phyloP scores from a whole-genome alignment of 768 basidiomycete species.

The Leccinellum rugosiceps region DNA sequence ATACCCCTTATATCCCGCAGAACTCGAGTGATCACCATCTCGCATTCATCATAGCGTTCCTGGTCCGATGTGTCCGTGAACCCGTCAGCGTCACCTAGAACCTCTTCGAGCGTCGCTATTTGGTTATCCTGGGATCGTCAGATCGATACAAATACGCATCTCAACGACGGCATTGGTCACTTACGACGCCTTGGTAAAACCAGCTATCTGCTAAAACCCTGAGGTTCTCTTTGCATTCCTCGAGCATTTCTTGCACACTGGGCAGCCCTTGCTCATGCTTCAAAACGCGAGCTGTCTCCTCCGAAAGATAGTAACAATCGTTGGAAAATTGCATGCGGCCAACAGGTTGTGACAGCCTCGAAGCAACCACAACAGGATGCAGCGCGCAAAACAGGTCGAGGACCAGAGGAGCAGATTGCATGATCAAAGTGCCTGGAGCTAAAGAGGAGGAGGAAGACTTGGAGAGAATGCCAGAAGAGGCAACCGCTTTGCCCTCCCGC shows the following conservation, averaged over 20 bases:
- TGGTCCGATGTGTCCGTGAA: constrained; percentile 71
- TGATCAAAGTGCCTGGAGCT: constrained; percentile 51
- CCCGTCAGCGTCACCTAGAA: constrained; percentile 54
- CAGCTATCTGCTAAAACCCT: constrained; percentile 60
- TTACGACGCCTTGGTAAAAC: constrained; percentile 68
- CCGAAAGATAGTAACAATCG: constrained; percentile 67
- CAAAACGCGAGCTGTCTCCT: constrained; percentile 37
- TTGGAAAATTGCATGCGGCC: constrained; percentile 76
- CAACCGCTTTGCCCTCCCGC: constrained; percentile 63
- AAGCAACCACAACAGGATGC: constrained; percentile 60
- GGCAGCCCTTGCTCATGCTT: constrained; percentile 27
- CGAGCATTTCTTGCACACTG: constrained; percentile 43
- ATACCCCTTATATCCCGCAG: constrained; percentile 61
- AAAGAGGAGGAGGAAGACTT: constrained; percentile 27
- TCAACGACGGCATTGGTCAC: constrained; percentile 23
- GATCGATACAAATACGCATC: neutral
- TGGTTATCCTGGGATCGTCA: constrained; percentile 21
- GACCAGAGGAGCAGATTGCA: constrained; percentile 58
- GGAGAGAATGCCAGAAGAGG: constrained; percentile 52
- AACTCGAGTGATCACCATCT: constrained; percentile 59
- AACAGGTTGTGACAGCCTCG: constrained; percentile 48
- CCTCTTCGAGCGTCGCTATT: constrained; percentile 31
- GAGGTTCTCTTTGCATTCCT: constrained; percentile 50
- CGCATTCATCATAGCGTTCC: constrained; percentile 73
- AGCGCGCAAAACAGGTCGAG: constrained; percentile 81